Evolutionary conservation across 106 monocot genomes (phyloP).

Genomic region (Narthecium ossifragum): DNA sequence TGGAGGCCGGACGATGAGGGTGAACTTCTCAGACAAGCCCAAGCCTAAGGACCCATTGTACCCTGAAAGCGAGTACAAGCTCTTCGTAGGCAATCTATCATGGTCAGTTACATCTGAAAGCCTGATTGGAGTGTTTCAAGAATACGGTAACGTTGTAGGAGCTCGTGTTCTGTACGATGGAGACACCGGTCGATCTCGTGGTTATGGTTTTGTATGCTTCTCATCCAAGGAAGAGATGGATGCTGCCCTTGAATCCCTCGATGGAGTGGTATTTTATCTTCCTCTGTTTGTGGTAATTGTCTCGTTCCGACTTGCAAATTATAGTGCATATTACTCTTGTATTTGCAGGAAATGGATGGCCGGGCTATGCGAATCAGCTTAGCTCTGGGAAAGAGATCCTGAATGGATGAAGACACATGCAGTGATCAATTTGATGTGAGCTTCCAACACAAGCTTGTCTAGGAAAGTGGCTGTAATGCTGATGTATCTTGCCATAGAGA

Average conservation of each 20-base stretch:
- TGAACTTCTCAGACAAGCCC: conserved; percentile 88
- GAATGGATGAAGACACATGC: not conserved
- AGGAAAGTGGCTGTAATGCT: too few species aligned
- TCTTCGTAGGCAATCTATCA: conserved; percentile 86
- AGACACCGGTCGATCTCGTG: conserved; percentile 73
- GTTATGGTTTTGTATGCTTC: conserved; percentile 87
- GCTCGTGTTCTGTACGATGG: conserved; percentile 84
- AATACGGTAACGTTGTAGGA: conserved; percentile 70
- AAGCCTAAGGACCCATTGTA: conserved; percentile 60
- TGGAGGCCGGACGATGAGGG: conserved; percentile 60
- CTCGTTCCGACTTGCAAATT: too few species aligned
- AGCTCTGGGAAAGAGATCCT: conserved; percentile 62
- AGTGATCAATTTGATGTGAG: not conserved
- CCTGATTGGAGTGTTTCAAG: conserved; percentile 47
- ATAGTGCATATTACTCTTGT: not conserved
- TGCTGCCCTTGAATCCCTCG: conserved; percentile 51
- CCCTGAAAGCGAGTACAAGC: conserved; percentile 83
- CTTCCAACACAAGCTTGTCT: too few species aligned
- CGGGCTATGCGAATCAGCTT: conserved; percentile 69
- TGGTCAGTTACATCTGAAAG: conserved; percentile 80
- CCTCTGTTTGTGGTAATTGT: not conserved
- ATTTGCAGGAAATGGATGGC: conserved; percentile 74
- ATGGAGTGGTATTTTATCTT: conserved; percentile 44
- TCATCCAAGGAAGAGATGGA: conserved; percentile 87
- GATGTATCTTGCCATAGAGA: too few species aligned